A percentile compares a stretch with the other conserved stretches of the same genome.
phyloP scores from a whole-genome alignment of 176 grass and related monocot species.

The Carex myosuroides region DNA sequence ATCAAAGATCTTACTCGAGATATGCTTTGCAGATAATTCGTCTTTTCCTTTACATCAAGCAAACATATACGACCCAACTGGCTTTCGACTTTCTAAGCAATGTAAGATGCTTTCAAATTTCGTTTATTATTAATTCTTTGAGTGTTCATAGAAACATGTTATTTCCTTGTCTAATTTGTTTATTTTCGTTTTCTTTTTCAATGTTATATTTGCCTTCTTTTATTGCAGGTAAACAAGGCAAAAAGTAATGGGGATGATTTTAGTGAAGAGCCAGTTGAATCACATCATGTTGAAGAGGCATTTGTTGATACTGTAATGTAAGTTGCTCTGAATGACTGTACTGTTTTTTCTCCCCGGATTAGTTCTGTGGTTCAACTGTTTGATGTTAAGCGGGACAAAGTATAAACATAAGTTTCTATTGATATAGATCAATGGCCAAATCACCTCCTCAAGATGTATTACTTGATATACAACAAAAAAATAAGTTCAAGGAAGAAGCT shows the following conservation, averaged over 20 bases:
- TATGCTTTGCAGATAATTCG: constrained; percentile 61
- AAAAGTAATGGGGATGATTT: constrained; percentile 45
- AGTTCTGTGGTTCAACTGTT: background rate
- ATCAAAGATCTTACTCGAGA: constrained; percentile 21
- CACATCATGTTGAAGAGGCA: constrained; percentile 82
- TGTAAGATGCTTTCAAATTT: constrained; percentile 49
- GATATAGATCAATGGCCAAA: constrained; percentile 69
- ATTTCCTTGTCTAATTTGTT: constrained; percentile 14
- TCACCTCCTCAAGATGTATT: constrained; percentile 90
- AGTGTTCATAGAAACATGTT: background rate
- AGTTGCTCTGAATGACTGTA: constrained; percentile 24
- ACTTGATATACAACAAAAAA: constrained; percentile 62
- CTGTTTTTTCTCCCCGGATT: background rate
- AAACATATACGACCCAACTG: constrained; percentile 73
- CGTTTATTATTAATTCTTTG: constrained; percentile 15
- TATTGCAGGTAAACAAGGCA: constrained; percentile 64
- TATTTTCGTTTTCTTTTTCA: constrained; percentile 19
- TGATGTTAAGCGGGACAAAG: background rate
- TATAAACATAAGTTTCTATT: constrained; percentile 5
- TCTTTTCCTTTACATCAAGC: constrained; percentile 90
- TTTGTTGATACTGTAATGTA: constrained; percentile 90
- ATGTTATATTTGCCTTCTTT: constrained; percentile 25
- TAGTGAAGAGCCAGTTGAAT: constrained; percentile 67
- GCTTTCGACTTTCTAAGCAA: constrained; percentile 84
- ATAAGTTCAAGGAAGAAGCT: constrained; percentile 59